Evolutionary conservation across 371 early-diverging fungal species (phyloP).

Genomic region (Zychaea mexicana): DNA sequence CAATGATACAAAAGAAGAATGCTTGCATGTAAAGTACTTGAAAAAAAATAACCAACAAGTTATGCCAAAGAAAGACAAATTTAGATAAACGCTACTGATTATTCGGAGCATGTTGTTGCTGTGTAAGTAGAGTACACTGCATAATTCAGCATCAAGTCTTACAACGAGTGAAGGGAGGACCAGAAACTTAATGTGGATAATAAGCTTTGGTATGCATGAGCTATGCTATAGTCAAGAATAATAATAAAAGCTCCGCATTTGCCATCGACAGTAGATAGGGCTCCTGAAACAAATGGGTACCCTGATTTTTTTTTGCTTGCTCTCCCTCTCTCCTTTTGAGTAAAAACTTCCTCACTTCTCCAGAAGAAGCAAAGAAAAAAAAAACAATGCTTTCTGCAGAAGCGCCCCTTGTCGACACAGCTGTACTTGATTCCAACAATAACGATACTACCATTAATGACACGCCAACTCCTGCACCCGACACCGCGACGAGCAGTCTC

Average conservation of each 20-base stretch:
- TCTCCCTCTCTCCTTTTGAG: not conserved
- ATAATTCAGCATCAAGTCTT: no score
- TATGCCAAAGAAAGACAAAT: no score
- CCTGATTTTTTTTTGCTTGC: not conserved
- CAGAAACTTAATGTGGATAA: no score
- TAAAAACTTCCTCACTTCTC: not conserved
- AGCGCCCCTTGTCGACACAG: not conserved
- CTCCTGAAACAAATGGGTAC: not conserved
- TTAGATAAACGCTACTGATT: no score
- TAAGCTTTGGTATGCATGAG: no score
- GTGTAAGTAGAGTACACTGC: no score
- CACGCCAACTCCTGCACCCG: not conserved
- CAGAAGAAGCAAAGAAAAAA: not conserved
- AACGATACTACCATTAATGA: not conserved
- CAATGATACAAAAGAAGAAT: no score
- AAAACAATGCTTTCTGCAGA: not conserved
- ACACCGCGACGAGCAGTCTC: slow-evolving; percentile 7
- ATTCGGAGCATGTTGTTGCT: no score
- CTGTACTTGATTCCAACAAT: not conserved
- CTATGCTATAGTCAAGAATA: no score
- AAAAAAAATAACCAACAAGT: no score
- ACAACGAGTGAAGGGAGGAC: no score
- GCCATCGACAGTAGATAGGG: not conserved
- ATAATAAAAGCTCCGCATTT: not conserved
- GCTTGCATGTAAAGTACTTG: no score